Evolutionary conservation across 768 basidiomycete genomes (phyloP).

Genomic region (Dentipellis sp.): DNA sequence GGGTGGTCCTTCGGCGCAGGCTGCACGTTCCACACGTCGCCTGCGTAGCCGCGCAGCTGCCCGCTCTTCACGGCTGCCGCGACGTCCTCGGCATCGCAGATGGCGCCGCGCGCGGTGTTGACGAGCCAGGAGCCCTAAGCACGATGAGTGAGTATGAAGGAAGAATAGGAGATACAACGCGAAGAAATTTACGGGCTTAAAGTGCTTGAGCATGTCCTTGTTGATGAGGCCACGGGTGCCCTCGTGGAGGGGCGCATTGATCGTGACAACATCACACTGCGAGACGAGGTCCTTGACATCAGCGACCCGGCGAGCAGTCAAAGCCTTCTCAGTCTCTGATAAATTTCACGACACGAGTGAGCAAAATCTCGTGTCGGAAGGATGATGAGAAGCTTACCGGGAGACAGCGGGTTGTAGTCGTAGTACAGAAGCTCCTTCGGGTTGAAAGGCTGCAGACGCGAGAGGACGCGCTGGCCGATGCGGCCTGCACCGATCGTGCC

Average conservation of each 20-base stretch:
- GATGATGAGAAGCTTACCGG: neutral
- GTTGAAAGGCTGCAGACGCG: slow-evolving; percentile 75
- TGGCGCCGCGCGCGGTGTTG: slow-evolving; percentile 90
- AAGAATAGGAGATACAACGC: slow-evolving; percentile 23
- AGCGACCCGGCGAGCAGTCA: slow-evolving; percentile 66
- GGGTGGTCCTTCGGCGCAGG: slow-evolving; percentile 81
- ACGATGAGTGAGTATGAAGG: neutral
- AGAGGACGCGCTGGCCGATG: slow-evolving; percentile 58
- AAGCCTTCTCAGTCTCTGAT: slow-evolving; percentile 51
- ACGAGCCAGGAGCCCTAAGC: slow-evolving; percentile 71
- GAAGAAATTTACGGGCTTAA: slow-evolving; percentile 44
- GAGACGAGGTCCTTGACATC: slow-evolving; percentile 44
- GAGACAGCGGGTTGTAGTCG: slow-evolving; percentile 68
- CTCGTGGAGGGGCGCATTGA: slow-evolving; percentile 86
- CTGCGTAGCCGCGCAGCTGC: slow-evolving; percentile 47
- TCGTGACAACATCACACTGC: slow-evolving; percentile 69
- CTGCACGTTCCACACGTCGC: slow-evolving; percentile 81
- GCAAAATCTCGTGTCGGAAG: neutral
- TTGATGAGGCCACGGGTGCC: slow-evolving; percentile 75
- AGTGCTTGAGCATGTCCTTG: slow-evolving; percentile 70
- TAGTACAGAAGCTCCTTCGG: slow-evolving; percentile 88
- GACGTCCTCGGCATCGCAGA: slow-evolving; percentile 78
- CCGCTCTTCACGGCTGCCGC: slow-evolving; percentile 69
- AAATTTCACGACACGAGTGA: slow-evolving; percentile 14
- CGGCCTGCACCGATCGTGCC: slow-evolving; percentile 78